Evolutionary conservation across 768 basidiomycete genomes (phyloP).

Genomic region (Kwoniella sp.): DNA sequence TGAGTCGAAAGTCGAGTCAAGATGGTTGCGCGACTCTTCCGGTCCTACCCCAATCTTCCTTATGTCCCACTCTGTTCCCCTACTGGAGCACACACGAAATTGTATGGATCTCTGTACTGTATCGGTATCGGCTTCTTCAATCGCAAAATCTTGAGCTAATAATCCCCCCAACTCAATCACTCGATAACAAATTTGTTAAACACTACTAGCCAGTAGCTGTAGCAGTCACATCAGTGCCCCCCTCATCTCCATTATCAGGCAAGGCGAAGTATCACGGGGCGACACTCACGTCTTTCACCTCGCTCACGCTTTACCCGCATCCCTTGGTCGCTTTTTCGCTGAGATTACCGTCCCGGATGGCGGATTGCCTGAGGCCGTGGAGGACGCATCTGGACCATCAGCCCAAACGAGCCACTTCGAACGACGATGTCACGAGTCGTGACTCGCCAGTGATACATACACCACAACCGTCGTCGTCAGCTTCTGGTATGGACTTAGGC

Average conservation of each 20-base stretch:
- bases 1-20: conserved; percentile 27
- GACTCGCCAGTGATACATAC: too few relatives aligned
- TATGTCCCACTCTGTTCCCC: too few relatives aligned
- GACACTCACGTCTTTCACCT: conserved; percentile 90
- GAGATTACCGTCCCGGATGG: conserved; percentile 86
- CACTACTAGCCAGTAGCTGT: conserved; percentile 90
- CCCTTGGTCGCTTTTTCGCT: conserved; percentile 88
- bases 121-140: too few relatives aligned
- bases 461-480: too few relatives aligned
- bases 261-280: conserved; percentile 72
- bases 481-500: too few relatives aligned
- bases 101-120: too few relatives aligned
- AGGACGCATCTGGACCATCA: conserved; percentile 8
- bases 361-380: conserved; percentile 55
- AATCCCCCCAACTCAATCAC: too few relatives aligned
- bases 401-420: neutral
- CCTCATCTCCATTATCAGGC: conserved; percentile 7
- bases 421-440: neutral
- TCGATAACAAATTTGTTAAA: too few relatives aligned
- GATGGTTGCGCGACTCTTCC: too few relatives aligned
- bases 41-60: too few relatives aligned
- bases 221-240: conserved; percentile 63
- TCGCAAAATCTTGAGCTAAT: too few relatives aligned
- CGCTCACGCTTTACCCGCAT: conserved; percentile 83
- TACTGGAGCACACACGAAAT: too few relatives aligned